A percentile compares a stretch with the other conserved stretches of the same genome.
Evolutionary conservation across 768 basidiomycete genomes (phyloP).

Genomic region (Panaeolus cyanescens): DNA sequence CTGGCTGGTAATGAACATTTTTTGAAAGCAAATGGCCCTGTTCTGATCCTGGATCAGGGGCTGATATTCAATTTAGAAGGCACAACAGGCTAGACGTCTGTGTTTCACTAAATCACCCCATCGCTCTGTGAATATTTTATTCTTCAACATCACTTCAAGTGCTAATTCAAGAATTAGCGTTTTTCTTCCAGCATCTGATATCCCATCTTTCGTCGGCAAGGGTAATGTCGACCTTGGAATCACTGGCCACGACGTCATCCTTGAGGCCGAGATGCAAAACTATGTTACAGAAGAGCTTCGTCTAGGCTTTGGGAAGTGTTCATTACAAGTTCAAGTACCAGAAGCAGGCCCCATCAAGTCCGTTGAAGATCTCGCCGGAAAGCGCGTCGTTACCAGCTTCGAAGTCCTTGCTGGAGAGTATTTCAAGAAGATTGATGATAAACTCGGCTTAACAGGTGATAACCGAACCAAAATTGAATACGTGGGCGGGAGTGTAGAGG

Average conservation of each 20-base stretch:
- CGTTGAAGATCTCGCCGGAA: slow-evolving; percentile 83
- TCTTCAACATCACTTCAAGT: not conserved
- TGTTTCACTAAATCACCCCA: slow-evolving; percentile 89
- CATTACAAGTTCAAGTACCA: slow-evolving; percentile 89
- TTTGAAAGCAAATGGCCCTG: slow-evolving; percentile 2
- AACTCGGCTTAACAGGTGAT: slow-evolving; percentile 50
- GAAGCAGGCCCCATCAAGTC: slow-evolving; percentile 68
- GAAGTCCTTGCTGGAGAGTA: slow-evolving; percentile 83
- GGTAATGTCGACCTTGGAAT: slow-evolving; percentile 97
- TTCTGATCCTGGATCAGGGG: slow-evolving; percentile 51
- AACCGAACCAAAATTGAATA: slow-evolving; percentile 84
- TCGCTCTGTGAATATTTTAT: slow-evolving; percentile 76
- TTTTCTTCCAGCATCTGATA: slow-evolving; percentile 95
- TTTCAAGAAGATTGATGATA: slow-evolving; percentile 68
- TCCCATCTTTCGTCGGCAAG: slow-evolving; percentile 97
- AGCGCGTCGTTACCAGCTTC: slow-evolving; percentile 93
- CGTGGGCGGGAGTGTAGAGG: slow-evolving; percentile 97
- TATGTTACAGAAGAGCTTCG: slow-evolving; percentile 79
- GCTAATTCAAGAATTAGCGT: slow-evolving; percentile 54
- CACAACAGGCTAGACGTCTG: slow-evolving; percentile 89
- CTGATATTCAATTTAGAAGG: slow-evolving; percentile 93
- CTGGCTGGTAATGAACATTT: slow-evolving; percentile 61
- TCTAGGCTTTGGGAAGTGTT: slow-evolving; percentile 92
- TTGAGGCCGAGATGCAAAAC: slow-evolving; percentile 82
- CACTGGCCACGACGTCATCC: slow-evolving; percentile 96